A percentile compares a stretch with the other conserved stretches of the same genome.
phyloP scores from a whole-genome alignment of 768 basidiomycete species.

The Phaffia tasmanica region DNA sequence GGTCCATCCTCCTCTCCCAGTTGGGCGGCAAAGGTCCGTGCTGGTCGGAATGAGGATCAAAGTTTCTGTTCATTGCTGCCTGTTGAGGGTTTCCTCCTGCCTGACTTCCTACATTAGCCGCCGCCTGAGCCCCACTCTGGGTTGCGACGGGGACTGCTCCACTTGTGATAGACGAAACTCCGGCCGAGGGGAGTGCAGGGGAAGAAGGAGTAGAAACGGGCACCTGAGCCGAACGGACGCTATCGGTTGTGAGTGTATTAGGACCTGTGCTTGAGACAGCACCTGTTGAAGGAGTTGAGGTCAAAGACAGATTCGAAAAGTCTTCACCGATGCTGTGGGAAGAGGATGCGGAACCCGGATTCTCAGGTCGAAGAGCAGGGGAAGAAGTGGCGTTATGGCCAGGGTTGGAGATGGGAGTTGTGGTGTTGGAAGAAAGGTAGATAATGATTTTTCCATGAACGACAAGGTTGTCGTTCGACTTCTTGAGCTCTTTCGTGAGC shows the following conservation, averaged over 20 bases:
- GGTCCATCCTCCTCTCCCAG: conserved; percentile 96
- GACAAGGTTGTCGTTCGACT: conserved; percentile 95
- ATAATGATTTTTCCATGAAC: conserved; percentile 97
- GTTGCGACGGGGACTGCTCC: conserved; percentile 35
- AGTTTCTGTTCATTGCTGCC: conserved; percentile 54
- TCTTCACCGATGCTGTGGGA: conserved; percentile 28
- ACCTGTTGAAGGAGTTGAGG: background rate
- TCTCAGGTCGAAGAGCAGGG: conserved; percentile 47
- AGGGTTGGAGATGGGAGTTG: conserved; percentile 70
- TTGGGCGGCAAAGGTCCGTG: conserved; percentile 78
- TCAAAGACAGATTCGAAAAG: background rate
- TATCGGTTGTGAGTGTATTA: background rate
- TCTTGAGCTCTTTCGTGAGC: conserved; percentile 91
- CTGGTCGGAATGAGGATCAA: conserved; percentile 91
- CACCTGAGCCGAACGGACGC: background rate
- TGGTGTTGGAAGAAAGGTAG: conserved; percentile 85
- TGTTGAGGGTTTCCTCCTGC: conserved; percentile 29
- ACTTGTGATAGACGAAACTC: conserved; percentile 30
- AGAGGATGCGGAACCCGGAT: conserved; percentile 56
- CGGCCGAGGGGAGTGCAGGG: conserved; percentile 39
- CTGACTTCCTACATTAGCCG: conserved; percentile 15
- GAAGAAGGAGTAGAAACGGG: background rate
- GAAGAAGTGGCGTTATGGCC: conserved; percentile 47
- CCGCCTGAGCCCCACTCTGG: conserved; percentile 28
- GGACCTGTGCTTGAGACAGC: background rate